Conservation (phyloP, 2,329 filamentous ascomycete genomes). For the Blastomyces gilchristii region DNA sequence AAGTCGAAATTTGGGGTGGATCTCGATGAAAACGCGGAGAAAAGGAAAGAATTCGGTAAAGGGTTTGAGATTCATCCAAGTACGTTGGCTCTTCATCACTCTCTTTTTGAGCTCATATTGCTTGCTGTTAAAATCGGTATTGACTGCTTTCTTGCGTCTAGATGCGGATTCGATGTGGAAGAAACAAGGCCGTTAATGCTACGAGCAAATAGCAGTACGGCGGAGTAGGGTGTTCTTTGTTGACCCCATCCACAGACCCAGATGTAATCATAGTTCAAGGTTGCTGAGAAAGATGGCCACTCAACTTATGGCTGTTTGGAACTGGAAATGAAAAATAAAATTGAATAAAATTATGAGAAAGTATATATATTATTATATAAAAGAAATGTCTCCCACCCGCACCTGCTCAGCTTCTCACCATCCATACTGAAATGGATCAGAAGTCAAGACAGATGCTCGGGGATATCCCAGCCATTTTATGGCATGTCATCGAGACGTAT, state of each 20-base stretch:
- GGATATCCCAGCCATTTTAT: conserved; percentile 24
- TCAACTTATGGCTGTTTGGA: neutral
- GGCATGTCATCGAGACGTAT: conserved; percentile 18
- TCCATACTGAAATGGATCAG: conserved; percentile 39
- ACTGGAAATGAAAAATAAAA: neutral
- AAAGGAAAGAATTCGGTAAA: conserved; percentile 33
- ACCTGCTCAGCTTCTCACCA: conserved; percentile 33
- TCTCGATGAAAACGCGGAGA: conserved; percentile 43
- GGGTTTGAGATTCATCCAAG: conserved; percentile 25
- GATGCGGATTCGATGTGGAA: conserved; percentile 29
- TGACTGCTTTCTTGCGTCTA: conserved; percentile 11
- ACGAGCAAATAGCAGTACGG: neutral
- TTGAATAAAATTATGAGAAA: neutral
- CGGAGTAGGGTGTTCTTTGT: neutral
- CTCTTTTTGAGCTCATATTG: neutral
- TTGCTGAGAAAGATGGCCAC: neutral
- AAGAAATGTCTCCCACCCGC: conserved; percentile 36
- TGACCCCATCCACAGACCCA: neutral
- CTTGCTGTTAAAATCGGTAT: neutral
- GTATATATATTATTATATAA: neutral
- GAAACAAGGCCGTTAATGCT: conserved; percentile 1
- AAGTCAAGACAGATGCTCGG: conserved; percentile 30
- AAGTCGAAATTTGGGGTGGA: conserved; percentile 47
- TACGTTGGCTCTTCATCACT: conserved; percentile 17
- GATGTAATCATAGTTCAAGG: neutral